A percentile compares a stretch with the other conserved stretches of the same genome.
These are phyloP conservation scores for Ogataea pignaliae DNA, from an alignment of 805 yeast genomes.

Conservation along the genomic window DNA sequence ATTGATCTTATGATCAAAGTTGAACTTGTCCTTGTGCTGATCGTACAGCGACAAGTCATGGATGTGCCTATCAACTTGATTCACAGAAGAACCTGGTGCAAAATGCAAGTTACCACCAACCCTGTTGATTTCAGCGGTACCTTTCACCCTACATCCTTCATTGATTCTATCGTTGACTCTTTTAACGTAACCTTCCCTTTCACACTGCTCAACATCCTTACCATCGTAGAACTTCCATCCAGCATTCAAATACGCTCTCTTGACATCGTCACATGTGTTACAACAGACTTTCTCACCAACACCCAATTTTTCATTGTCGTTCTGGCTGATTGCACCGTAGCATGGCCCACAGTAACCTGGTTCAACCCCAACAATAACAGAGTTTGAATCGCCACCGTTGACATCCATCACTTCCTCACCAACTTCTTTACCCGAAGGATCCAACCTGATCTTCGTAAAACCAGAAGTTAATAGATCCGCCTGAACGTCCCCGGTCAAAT, in stretches of 20 bases:
- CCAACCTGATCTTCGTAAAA: constrained; percentile 65
- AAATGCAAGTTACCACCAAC: constrained; percentile 90
- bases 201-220: constrained; percentile 82
- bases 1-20: constrained; percentile 73
- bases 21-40: constrained; percentile 50
- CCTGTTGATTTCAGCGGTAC: constrained; percentile 74
- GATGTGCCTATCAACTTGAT: constrained; percentile 56
- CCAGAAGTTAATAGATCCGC: constrained; percentile 67
- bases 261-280: constrained; percentile 79
- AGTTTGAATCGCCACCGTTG: constrained; percentile 28
- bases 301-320: constrained; percentile 36
- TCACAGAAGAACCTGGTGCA: constrained; percentile 86
- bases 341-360: constrained; percentile 78
- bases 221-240: constrained; percentile 95
- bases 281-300: constrained; percentile 58
- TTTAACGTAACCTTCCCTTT: constrained; percentile 77
- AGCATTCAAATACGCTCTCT: constrained; percentile 66
- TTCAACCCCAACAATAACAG: constrained; percentile 4
- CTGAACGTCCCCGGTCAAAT: constrained; percentile 80
- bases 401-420: constrained; percentile 35
- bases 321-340: constrained; percentile 74
- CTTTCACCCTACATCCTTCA: constrained; percentile 88
- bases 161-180: constrained; percentile 50
- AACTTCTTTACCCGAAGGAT: constrained; percentile 45
- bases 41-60: constrained; percentile 81